Base-by-base conservation (phyloP, 345 rosid genomes). In the Lepidium didymum region DNA sequence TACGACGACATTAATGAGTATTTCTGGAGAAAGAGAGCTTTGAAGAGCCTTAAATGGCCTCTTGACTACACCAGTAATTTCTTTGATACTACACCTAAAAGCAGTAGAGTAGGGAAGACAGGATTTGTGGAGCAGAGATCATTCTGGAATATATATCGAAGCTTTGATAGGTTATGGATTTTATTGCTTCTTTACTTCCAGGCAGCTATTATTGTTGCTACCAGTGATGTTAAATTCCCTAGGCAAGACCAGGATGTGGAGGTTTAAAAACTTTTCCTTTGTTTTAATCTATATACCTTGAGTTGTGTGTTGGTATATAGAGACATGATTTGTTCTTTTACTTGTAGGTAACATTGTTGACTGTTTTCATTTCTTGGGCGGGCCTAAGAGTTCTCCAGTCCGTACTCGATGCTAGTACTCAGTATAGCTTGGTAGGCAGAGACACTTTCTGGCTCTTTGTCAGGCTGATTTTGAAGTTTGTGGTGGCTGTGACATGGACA, bases 61-160 rank as follows among this genome's bases (percentile, higher is more conserved):
- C 76, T 90, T 53, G 94, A 93, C 44, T 53, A 63, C 14, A 85
- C 85, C 4, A 84, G 97, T 58, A 88, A 84, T 62, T 93, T 87
- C 77, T 93, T 93, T 5, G 89, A 83, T 31, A 70, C 83, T 5
- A 70, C 87, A 0, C 77, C 81, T n/a, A 75, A 40, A 74, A 71
- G 75, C 50, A 81, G 86, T 75, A 82, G 81, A 63, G 97, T 90
- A 2, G 96, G 97, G 46, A 93, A 93, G 86, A 93, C 98, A 1
- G 98, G 98, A 31, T 93, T 90, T 69, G 97, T 93, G 35, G 98
- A 93, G 82, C 97, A 88, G 73, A 79, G 97, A 73, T 90, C 98
- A 35, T 93, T 90, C 64, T 88, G 88, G 92, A 90, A 93, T 74
- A 34, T 93, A 58, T 75, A 69, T 45, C 62, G 98, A 83, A 93